Evolutionary conservation across 176 grass and related monocot genomes (phyloP).

Genomic region (Poa pratensis): DNA sequence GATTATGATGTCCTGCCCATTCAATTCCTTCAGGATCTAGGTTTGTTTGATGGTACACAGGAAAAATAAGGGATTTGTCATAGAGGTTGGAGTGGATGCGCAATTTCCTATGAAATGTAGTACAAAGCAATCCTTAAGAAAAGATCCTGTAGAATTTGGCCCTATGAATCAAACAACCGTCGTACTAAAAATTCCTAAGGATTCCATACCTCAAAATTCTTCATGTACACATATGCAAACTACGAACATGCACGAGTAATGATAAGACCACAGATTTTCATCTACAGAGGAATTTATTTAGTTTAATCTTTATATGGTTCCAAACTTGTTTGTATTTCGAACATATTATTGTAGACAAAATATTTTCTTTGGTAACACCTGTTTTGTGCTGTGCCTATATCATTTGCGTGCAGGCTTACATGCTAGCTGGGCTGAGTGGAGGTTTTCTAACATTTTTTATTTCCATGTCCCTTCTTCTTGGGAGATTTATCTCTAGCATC

Average conservation of each 20-base stretch:
- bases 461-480: conserved; percentile 84
- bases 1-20: too few relatives aligned
- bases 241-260: neutral
- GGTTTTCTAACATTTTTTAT: conserved; percentile 93
- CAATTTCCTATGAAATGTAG: too few relatives aligned
- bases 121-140: too few relatives aligned
- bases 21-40: too few relatives aligned
- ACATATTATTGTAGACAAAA: conserved; percentile 20
- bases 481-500: conserved; percentile 59
- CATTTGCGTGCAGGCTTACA: conserved; percentile 61
- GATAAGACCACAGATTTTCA: neutral
- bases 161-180: too few relatives aligned
- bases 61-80: too few relatives aligned
- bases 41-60: too few relatives aligned
- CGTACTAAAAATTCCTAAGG: too few relatives aligned
- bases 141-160: too few relatives aligned
- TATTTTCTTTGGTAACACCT: neutral
- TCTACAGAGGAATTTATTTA: conserved; percentile 6
- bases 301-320: conserved; percentile 20
- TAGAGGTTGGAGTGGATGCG: too few relatives aligned
- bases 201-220: neutral
- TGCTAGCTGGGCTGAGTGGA: conserved; percentile 73
- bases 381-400: conserved; percentile 6
- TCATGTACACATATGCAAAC: conserved; percentile 18
- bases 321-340: conserved; percentile 14